Evolutionary conservation across 1,284 basidiomycete genomes (phyloP).

Genomic region (Trametes hirsuta): DNA sequence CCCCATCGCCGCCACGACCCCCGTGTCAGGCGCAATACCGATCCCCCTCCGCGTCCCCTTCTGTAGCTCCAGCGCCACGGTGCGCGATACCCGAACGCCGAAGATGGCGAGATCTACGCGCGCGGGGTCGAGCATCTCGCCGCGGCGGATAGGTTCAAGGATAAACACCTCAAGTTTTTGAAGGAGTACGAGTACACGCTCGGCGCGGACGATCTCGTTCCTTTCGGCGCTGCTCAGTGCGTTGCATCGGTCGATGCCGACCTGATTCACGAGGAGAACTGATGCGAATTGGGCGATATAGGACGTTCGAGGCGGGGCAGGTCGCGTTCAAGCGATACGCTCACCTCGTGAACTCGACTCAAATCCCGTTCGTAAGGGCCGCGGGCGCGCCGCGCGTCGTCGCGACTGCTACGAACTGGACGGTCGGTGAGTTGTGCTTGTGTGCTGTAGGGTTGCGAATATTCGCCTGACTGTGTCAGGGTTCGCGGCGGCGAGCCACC

Average conservation of each 20-base stretch:
- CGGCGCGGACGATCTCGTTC: conserved; percentile 63
- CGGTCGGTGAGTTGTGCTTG: conserved; percentile 31
- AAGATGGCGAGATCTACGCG: conserved; percentile 39
- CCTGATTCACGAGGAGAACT: too few relatives aligned
- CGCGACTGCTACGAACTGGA: conserved; percentile 73
- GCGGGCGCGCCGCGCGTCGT: conserved; percentile 65
- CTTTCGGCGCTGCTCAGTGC: conserved; percentile 75
- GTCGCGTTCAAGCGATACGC: conserved; percentile 55
- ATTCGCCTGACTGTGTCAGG: conserved; percentile 34
- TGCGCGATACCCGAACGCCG: conserved; percentile 73
- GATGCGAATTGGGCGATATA: too few relatives aligned
- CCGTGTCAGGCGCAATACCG: neutral
- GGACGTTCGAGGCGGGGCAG: conserved; percentile 55
- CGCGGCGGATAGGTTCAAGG: conserved; percentile 44
- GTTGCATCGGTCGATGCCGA: too few relatives aligned
- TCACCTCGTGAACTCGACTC: conserved; percentile 43
- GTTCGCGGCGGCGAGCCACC: conserved; percentile 47
- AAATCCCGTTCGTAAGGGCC: conserved; percentile 68
- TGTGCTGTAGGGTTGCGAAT: too few relatives aligned
- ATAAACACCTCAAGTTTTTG: conserved; percentile 64
- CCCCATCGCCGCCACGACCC: neutral
- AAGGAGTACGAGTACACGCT: conserved; percentile 61
- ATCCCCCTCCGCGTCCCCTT: neutral
- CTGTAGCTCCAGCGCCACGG: conserved; percentile 82
- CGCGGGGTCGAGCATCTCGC: conserved; percentile 47